Percentiles rank a stretch among this genome's conserved stretches.
phyloP scores from a whole-genome alignment of 1,284 basidiomycete species.

The Puccinia hordei region DNA sequence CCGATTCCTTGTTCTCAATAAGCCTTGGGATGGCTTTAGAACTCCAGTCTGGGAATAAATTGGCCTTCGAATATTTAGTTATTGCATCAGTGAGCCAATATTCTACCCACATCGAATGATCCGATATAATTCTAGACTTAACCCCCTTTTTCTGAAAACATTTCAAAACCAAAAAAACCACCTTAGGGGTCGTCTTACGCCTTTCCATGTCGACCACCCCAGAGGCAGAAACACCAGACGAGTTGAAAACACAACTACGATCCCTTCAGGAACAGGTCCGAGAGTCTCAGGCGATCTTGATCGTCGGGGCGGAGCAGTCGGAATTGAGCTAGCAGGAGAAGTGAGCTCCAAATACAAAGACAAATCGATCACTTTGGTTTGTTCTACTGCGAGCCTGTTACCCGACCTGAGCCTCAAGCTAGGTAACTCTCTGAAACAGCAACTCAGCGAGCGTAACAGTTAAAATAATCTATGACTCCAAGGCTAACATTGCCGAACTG shows the following conservation, averaged over 20 bases:
- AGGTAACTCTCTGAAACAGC: constrained; percentile 19
- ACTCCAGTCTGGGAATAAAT: constrained; percentile 10
- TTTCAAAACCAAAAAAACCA: neutral
- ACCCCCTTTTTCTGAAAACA: neutral
- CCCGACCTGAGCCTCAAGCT: constrained; percentile 26
- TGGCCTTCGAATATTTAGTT: constrained; percentile 34
- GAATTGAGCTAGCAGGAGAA: constrained; percentile 48
- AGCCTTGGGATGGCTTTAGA: constrained; percentile 10
- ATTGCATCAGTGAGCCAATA: constrained; percentile 41
- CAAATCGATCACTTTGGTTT: constrained; percentile 41
- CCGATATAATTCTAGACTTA: neutral
- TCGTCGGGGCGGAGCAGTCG: constrained; percentile 46
- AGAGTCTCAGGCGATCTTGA: constrained; percentile 15
- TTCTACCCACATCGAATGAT: neutral
- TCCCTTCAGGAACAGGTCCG: constrained; percentile 17
- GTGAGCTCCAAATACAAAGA: constrained; percentile 16
- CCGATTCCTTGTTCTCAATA: neutral
- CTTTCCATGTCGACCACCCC: constrained; percentile 44
- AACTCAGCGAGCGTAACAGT: constrained; percentile 23
- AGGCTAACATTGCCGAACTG: constrained; percentile 12
- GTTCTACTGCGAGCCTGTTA: constrained; percentile 16
- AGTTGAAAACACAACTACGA: constrained; percentile 2
- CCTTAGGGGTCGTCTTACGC: constrained; percentile 39
- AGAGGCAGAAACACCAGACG: constrained; percentile 4
- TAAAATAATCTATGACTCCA: constrained; percentile 36